Percentiles rank a stretch among this genome's conserved stretches.
Evolutionary conservation across 192 early-diverging fungal species (phyloP).

Genomic region (Backusella tuberculispora): DNA sequence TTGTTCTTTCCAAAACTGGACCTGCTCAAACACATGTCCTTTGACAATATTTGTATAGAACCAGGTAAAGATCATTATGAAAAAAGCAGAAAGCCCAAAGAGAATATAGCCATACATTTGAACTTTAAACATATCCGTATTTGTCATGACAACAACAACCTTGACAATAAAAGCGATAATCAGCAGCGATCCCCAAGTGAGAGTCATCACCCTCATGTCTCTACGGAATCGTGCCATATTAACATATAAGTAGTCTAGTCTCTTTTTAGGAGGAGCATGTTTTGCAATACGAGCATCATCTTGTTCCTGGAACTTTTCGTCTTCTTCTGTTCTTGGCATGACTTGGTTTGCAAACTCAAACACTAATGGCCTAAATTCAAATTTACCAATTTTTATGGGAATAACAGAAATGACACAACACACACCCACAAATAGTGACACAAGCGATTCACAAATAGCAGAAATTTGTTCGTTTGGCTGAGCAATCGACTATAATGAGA

Average conservation of each 20-base stretch:
- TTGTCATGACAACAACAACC: constrained; percentile 35
- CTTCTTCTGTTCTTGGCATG: constrained; percentile 34
- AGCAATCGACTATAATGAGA: constrained; percentile 37
- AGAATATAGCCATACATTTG: constrained; percentile 24
- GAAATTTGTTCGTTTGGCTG: constrained; percentile 31
- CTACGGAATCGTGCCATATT: constrained; percentile 34
- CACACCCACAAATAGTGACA: constrained; percentile 32
- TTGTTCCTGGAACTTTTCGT: constrained; percentile 15
- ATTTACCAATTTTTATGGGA: constrained; percentile 26
- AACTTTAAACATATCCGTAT: constrained; percentile 15
- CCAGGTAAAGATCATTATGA: constrained; percentile 30
- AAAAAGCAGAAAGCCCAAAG: constrained; percentile 21
- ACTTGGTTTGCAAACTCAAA: constrained; percentile 36
- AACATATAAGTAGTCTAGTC: constrained; percentile 32
- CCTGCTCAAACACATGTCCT: constrained; percentile 20
- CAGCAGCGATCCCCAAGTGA: constrained; percentile 34
- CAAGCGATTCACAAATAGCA: constrained; percentile 34
- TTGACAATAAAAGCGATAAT: constrained; percentile 40
- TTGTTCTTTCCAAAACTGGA: constrained; percentile 13
- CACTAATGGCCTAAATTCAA: constrained; percentile 31
- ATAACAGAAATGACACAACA: constrained; percentile 35
- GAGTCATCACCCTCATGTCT: constrained; percentile 42
- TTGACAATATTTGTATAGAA: constrained; percentile 29
- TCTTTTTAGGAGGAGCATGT: constrained; percentile 16
- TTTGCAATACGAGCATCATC: constrained; percentile 25